Percentiles rank a stretch among this genome's conserved stretches.
Evolutionary conservation across 1,284 basidiomycete species (phyloP).

Genomic region (Spongispora temasekensis): DNA sequence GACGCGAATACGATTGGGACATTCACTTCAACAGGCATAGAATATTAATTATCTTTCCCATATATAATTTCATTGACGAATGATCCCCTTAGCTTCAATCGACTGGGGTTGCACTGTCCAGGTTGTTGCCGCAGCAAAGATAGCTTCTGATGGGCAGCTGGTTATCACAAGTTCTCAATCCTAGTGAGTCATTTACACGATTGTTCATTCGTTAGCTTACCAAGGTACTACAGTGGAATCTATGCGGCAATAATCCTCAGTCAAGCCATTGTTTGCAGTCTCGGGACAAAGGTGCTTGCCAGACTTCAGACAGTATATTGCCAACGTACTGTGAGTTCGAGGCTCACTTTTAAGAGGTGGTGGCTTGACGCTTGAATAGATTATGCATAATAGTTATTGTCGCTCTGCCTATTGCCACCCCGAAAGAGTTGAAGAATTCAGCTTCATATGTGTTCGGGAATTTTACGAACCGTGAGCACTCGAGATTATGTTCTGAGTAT

Average conservation of each 20-base stretch:
- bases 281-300: neutral
- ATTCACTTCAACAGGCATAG: neutral
- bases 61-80: neutral
- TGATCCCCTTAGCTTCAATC: neutral
- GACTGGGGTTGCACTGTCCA: neutral
- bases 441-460: constrained; percentile 2
- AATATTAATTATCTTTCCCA: neutral
- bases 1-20: constrained; percentile 1
- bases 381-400: neutral
- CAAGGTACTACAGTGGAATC: neutral
- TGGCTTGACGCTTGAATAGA: neutral
- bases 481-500: neutral
- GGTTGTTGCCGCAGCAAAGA: neutral
- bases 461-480: neutral
- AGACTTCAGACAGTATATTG: neutral
- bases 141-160: neutral
- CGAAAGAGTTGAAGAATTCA: neutral
- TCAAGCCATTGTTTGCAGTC: neutral
- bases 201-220: neutral
- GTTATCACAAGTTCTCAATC: neutral
- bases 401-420: neutral
- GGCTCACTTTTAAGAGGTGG: neutral
- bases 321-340: neutral
- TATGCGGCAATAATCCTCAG: neutral
- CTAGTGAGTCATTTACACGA: neutral